phyloP scores from a whole-genome alignment of 1,139 yeast species.

The Blastobotrys ciferrii region DNA sequence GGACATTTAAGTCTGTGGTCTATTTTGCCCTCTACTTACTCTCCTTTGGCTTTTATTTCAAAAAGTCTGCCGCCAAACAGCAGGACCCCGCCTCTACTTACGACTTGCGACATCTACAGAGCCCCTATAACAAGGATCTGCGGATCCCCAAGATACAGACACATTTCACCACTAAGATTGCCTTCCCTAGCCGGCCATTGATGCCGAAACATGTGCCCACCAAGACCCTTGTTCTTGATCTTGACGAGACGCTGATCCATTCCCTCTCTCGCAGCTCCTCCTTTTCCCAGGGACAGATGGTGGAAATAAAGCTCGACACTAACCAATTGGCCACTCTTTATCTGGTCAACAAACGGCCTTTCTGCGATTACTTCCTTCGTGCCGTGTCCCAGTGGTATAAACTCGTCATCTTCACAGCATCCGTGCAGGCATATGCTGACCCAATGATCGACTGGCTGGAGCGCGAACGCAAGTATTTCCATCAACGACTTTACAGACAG shows the following conservation, averaged over 20 bases:
- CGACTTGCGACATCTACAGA: slow-evolving; percentile 13
- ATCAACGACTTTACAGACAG: slow-evolving; percentile 68
- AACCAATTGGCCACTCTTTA: slow-evolving; percentile 68
- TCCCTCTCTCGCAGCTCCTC: slow-evolving; percentile 70
- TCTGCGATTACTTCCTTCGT: slow-evolving; percentile 76
- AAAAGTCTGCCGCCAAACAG: neutral
- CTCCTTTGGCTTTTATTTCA: neutral
- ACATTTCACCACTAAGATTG: slow-evolving; percentile 2
- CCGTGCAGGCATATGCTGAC: slow-evolving; percentile 93
- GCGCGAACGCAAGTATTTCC: slow-evolving; percentile 49
- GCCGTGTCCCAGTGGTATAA: slow-evolving; percentile 87
- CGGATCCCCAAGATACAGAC: slow-evolving; percentile 8
- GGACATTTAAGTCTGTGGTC: neutral
- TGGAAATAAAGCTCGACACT: slow-evolving; percentile 73
- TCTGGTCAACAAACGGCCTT: slow-evolving; percentile 89
- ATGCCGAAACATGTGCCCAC: slow-evolving; percentile 41
- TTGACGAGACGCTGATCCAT: slow-evolving; percentile 92
- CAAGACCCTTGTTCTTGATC: slow-evolving; percentile 78
- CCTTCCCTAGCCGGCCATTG: slow-evolving; percentile 17
- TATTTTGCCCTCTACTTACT: neutral
- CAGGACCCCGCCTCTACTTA: neutral
- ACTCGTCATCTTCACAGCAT: slow-evolving; percentile 87
- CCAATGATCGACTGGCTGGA: slow-evolving; percentile 93
- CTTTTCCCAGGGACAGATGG: slow-evolving; percentile 64
- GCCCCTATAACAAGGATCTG: slow-evolving; percentile 12